phyloP scores from a whole-genome alignment of 352 stramenopile genomes.

The Phytophthora gonapodyides region DNA sequence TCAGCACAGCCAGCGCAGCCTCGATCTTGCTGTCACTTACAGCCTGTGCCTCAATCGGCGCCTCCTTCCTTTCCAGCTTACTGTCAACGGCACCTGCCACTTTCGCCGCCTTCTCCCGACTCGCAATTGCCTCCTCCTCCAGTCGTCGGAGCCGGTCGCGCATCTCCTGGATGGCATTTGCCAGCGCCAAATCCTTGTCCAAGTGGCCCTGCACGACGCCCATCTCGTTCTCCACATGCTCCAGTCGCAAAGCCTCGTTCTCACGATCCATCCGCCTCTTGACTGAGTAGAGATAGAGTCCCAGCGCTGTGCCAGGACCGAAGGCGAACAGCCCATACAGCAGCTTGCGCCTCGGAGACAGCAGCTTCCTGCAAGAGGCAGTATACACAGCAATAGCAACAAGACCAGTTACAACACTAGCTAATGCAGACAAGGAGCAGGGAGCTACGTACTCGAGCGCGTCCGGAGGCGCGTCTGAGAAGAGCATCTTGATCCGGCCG shows the following conservation, averaged over 20 bases:
- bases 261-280: constrained; percentile 72
- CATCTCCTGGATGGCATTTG: constrained; percentile 61
- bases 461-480: constrained; percentile 65
- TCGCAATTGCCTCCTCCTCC: constrained; percentile 49
- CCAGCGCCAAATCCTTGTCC: constrained; percentile 59
- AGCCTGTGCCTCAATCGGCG: background rate
- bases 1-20: constrained; percentile 35
- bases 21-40: constrained; percentile 46
- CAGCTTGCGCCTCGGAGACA: constrained; percentile 66
- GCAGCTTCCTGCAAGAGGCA: constrained; percentile 45
- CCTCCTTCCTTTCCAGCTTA: constrained; percentile 8
- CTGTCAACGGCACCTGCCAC: constrained; percentile 9
- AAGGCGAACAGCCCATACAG: constrained; percentile 76
- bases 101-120: constrained; percentile 30
- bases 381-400: background rate
- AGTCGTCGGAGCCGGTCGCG: constrained; percentile 57
- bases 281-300: constrained; percentile 72
- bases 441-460: constrained; percentile 60
- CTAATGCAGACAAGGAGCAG: background rate
- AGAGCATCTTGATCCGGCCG: constrained; percentile 72
- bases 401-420: background rate
- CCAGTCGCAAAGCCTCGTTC: constrained; percentile 56
- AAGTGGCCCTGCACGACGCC: constrained; percentile 41
- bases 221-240: constrained; percentile 52
- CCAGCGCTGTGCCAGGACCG: constrained; percentile 63